Percentiles rank a stretch among this genome's conserved stretches.
phyloP scores from a whole-genome alignment of 1,139 yeast genomes.

The Taphrina flavorubra region DNA sequence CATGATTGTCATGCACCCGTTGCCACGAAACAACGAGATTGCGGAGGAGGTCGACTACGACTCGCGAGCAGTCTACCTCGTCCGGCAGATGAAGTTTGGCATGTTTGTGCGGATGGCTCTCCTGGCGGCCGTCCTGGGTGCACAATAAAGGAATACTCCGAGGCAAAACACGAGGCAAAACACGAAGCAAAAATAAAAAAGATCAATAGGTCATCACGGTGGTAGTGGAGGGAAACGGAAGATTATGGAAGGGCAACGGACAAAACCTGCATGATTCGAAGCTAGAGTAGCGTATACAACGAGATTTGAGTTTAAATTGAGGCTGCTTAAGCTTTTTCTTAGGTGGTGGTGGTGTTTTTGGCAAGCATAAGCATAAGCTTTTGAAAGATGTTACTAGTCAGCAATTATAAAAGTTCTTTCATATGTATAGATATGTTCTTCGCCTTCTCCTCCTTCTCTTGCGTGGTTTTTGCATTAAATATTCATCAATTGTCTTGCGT shows the following conservation, averaged over 20 bases:
- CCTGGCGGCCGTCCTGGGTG: slow-evolving; percentile 89
- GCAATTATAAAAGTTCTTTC: background rate
- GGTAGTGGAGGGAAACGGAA: background rate
- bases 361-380: background rate
- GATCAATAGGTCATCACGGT: background rate
- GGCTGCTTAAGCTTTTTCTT: too few relatives aligned
- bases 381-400: background rate
- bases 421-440: background rate
- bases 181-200: too few relatives aligned
- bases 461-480: background rate
- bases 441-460: background rate
- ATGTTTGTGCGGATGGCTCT: slow-evolving; percentile 98
- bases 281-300: background rate
- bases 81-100: slow-evolving; percentile 81
- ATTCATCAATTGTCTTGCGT: background rate
- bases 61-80: slow-evolving; percentile 55
- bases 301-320: background rate
- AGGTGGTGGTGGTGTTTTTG: background rate
- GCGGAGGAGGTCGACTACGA: slow-evolving; percentile 98
- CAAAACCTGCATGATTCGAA: slow-evolving; percentile 1
- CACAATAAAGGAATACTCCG: slow-evolving; percentile 10
- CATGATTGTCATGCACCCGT: slow-evolving; percentile 95
- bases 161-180: too few relatives aligned
- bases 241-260: too few relatives aligned
- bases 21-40: slow-evolving; percentile 95